Base-by-base conservation (phyloP, 352 stramenopile species). In the Phytophthora vignae region DNA sequence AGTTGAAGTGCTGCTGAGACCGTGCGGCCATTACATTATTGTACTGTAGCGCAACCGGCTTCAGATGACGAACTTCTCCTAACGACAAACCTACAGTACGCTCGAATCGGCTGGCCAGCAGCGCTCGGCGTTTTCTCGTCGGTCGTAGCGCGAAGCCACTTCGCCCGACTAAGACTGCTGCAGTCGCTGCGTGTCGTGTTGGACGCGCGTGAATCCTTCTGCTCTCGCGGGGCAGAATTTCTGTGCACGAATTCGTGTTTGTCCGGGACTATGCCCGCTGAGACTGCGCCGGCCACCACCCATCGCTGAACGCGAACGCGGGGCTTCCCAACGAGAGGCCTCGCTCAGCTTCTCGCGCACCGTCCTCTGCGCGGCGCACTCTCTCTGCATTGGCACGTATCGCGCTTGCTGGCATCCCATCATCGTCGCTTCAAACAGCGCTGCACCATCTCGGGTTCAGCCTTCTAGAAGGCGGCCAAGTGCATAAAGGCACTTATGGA, bases 221-320 rank as follows among this genome's bases (percentile, higher is more conserved):
- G 17, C 22, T 61, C 50, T 12, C 8, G 4, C 14, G 11, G 44
- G n/a, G 22, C 19, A 60, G 19, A 29, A 60, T 73, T 73, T 69
- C 53, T 64, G n/a, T 54, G 67, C 62, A 19, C 60, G 61, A 66
- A 71, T 27, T 49, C 67, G 60, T 74, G 67, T 70, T 74, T 21
- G 44, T 27, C n/a, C 46, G 59, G 25, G 15, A 48, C 33, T 58
- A 6, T 27, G 19, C 46, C 17, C 11, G 5, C 22, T 21, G 49
- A 56, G 27, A 25, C 6, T 4, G 64, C 31, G n/a, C 46, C 27
- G 44, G 42, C 12, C 42, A 42, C 61, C 67, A 74, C 15, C 22
- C 55, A 64, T 64, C 40, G 10, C 59, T 63, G 66, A 69, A 61
- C 42, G 12, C 14, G 25, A 69, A 50, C 9, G 22, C 22, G 42